A percentile compares a stretch with the other conserved stretches of the same genome.
Evolutionary conservation across 345 rosid species (phyloP).

Genomic region (Turnera subulata): DNA sequence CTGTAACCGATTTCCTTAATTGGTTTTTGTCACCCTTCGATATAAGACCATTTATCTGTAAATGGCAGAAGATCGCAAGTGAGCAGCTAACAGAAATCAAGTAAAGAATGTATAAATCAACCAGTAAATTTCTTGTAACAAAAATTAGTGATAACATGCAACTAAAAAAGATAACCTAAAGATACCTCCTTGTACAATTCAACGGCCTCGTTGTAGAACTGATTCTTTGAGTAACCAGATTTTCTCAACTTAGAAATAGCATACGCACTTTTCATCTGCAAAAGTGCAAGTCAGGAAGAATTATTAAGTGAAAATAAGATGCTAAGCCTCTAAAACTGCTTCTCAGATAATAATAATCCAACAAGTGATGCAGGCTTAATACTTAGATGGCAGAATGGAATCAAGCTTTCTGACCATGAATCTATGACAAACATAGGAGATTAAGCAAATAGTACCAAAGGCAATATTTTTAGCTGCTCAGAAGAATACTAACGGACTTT

Average conservation of each 20-base stretch:
- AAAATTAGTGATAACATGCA: too few species aligned
- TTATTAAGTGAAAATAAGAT: constrained; percentile 2
- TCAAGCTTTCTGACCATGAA: background rate
- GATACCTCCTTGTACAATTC: constrained; percentile 73
- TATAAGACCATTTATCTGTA: constrained; percentile 64
- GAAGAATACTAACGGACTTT: too few species aligned
- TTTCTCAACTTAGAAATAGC: constrained; percentile 80
- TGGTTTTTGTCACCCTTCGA: constrained; percentile 77
- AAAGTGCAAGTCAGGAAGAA: constrained; percentile 4
- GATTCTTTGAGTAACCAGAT: constrained; percentile 73
- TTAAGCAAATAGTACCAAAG: background rate
- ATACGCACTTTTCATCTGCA: constrained; percentile 83
- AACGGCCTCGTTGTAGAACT: constrained; percentile 73
- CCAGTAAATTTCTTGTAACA: too few species aligned
- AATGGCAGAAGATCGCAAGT: constrained; percentile 6
- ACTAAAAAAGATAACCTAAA: constrained; percentile 1
- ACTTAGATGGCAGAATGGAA: too few species aligned
- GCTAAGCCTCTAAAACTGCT: too few species aligned
- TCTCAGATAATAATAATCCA: too few species aligned
- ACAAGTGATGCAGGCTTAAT: too few species aligned
- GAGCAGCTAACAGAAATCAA: constrained; percentile 3
- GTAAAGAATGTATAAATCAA: too few species aligned
- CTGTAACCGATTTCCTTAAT: constrained; percentile 75
- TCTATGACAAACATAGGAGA: background rate
- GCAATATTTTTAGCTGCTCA: too few species aligned